Conservation (phyloP, 2,329 filamentous ascomycete genomes). For the Phialophora verrucosa region DNA sequence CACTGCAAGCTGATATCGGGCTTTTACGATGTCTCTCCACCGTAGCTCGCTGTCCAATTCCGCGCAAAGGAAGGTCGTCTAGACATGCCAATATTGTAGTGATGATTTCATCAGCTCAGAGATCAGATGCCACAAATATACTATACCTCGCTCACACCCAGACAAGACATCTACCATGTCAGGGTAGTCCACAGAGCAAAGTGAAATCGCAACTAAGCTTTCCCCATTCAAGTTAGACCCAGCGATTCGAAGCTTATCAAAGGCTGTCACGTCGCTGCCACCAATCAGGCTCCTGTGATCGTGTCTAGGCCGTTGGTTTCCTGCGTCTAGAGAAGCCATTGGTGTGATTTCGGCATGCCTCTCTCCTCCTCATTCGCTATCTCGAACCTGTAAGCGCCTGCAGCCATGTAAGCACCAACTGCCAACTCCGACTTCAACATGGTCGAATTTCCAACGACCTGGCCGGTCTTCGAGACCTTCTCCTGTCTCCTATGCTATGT, state of each 20-base stretch:
- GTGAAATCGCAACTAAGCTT: not conserved
- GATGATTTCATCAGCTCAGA: not conserved
- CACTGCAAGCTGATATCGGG: not conserved
- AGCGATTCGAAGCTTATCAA: slow-evolving; percentile 22
- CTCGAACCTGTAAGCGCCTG: slow-evolving; percentile 32
- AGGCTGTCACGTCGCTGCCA: slow-evolving; percentile 13
- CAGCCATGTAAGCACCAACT: slow-evolving; percentile 27
- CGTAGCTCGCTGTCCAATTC: not conserved
- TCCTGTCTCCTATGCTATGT: slow-evolving; percentile 20
- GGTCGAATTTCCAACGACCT: slow-evolving; percentile 15
- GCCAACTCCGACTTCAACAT: slow-evolving; percentile 13
- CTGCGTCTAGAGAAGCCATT: slow-evolving; percentile 20
- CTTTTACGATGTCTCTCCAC: not conserved
- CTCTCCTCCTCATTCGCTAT: slow-evolving; percentile 29
- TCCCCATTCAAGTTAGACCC: not conserved
- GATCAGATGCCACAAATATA: too few species aligned
- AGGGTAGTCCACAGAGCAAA: not conserved
- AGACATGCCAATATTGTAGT: not conserved
- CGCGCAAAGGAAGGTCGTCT: not conserved
- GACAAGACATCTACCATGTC: too few species aligned
- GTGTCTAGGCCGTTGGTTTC: slow-evolving; percentile 2
- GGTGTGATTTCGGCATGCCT: slow-evolving; percentile 1
- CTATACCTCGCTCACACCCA: too few species aligned
- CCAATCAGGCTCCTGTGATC: slow-evolving; percentile 15
- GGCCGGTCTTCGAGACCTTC: slow-evolving; percentile 8